Evolutionary conservation across 2,329 filamentous ascomycete species (phyloP).

Genomic region (Hysterium pulicare): DNA sequence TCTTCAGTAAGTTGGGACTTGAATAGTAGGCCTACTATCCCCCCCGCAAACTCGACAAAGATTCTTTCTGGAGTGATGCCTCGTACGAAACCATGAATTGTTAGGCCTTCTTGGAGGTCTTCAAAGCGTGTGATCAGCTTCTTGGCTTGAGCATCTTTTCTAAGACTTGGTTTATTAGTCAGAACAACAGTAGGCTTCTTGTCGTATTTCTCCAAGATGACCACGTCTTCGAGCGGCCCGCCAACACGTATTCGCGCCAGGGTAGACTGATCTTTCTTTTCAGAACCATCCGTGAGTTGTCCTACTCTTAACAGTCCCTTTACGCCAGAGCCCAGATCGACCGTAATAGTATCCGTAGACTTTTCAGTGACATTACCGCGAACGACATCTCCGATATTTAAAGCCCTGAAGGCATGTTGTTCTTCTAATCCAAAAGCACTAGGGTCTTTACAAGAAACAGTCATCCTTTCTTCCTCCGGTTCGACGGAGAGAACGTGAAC

Average conservation of each 20-base stretch:
- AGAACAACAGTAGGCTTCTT: conserved; percentile 71
- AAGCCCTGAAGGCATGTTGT: conserved; percentile 65
- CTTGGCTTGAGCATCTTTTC: conserved; percentile 70
- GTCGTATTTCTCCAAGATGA: conserved; percentile 82
- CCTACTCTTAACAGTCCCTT: conserved; percentile 73
- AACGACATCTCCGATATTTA: conserved; percentile 72
- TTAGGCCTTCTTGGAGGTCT: conserved; percentile 65
- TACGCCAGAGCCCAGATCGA: conserved; percentile 74
- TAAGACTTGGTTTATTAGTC: conserved; percentile 77
- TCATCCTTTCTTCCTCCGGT: conserved; percentile 65
- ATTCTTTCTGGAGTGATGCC: conserved; percentile 78
- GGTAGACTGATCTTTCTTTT: conserved; percentile 71
- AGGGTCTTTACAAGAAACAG: conserved; percentile 91
- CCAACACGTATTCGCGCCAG: conserved; percentile 81
- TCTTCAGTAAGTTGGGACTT: conserved; percentile 75
- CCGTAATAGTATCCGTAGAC: conserved; percentile 45
- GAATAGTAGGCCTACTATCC: conserved; percentile 73
- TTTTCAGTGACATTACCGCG: conserved; percentile 62
- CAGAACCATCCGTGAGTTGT: conserved; percentile 82
- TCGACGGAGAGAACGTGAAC: conserved; percentile 84
- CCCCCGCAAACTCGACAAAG: conserved; percentile 84
- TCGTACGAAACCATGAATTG: conserved; percentile 75
- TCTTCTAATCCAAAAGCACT: conserved; percentile 75
- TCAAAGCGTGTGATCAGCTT: conserved; percentile 69
- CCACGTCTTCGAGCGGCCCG: conserved; percentile 75